Base-by-base conservation (phyloP, 176 grass and related monocot genomes). In the Typha latifolia region DNA sequence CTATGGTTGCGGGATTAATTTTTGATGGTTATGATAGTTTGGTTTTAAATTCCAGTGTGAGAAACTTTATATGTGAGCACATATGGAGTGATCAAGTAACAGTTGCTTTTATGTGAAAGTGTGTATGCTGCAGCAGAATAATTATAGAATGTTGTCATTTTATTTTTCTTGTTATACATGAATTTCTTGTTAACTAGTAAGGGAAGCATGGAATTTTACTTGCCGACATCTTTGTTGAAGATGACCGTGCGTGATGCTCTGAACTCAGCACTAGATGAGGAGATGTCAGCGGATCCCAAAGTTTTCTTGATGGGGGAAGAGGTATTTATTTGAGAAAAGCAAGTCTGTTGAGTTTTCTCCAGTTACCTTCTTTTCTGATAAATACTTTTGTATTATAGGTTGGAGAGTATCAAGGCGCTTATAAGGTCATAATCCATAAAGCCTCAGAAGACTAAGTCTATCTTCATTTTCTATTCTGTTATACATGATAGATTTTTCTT, bases 281-380 rank as follows among this genome's bases (percentile, higher is more conserved):
- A 97, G 71, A 97, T 97, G 93, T 84, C 93, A 47, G 88, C 93
- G 14, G 93, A 97, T 70, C 93, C 93, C 43, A 89, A 84, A 73
- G 93, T 97, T 77, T 89, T 97, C 72, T 15, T 97, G 72, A 97
- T 97, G 88, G 88, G 93, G 4, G 93, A 97, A 89, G 93, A 97
- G 88, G 93, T 97, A 80, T 21, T 10, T 77, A 51, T 55, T 14
- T 64, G 37, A 32, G 14, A 61, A 62, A 15, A 24, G 15, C 12
- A 48, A 1, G 11, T 62, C 7, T 49, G 49, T 63, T 75, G 11
- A 3, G 2, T 57, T 14, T 68, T 12, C 12, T 11, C 62, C 8
- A 14, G 8, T 3, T 59, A 22, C 11, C 2, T 70, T 14, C 47
- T 32, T 51, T 77, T 67, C 50, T 82, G 68, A 77, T 74, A 27